Evolutionary conservation across 1,139 yeast genomes (phyloP), one percentile per base, ranked within the genome.

Genomic region (Candida smagusa): DNA sequence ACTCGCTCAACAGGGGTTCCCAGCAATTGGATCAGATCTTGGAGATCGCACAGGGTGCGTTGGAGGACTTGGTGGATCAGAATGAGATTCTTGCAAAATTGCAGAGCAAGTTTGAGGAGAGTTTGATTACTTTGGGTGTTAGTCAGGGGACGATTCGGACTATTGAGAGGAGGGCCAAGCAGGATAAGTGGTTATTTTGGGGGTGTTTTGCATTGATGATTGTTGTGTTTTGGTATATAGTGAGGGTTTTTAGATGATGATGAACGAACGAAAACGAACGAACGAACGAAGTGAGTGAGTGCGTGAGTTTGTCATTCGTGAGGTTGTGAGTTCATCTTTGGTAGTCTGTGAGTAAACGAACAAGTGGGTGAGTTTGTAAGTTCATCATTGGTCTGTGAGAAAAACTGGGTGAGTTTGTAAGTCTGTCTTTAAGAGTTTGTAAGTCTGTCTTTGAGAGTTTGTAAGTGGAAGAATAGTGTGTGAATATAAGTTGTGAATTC

Each of bases 141-240:
- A 85, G 96, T 34, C 83, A 79, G 48, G 85, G 85, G 7, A 92
- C 98, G 1, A 89, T 92, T 34, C 68, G 87, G 40, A 73, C 77
- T 44, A 84, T 92, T 33, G 95, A 89, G 59, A 77, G 79, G 48
- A 76, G 96, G 40, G 94, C 96, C n/a, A 77, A 76, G 49, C 86
- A 87, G 59, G 98, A 92, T 59, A 89, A 89, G 58, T 77, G 89
- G 74, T 67, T 92, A 28, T 94, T 92, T 57, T 89, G 87, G 74
- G 80, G 82, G 13, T 88, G 90, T 23, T 78, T 86, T 4, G 40
- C 76, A 2, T 46, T 83, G 24, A 75, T 86, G 67, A 55, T 90
- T 42, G 68, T 83, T 11, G 63, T 79, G 22, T 86, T 90, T 64
- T 88, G 82, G 64, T 74, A 78, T 44, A 81, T 90, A 37, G 56